phyloP scores from a whole-genome alignment of 164 flowering plant species.

The Vitis vinifera region DNA sequence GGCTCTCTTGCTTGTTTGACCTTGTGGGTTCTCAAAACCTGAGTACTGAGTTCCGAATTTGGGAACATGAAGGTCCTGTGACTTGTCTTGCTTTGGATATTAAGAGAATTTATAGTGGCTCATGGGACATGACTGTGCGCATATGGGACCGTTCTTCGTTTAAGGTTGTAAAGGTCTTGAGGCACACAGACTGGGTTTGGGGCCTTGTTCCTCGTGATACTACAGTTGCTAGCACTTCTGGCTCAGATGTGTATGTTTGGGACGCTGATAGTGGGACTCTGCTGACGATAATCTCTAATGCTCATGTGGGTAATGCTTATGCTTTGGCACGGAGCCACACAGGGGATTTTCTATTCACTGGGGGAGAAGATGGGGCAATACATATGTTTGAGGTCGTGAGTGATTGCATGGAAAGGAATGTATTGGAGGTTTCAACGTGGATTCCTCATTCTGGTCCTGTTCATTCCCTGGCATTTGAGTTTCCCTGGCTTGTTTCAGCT shows the following conservation, averaged over 20 bases:
- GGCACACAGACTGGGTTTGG: conserved; percentile 91
- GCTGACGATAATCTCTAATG: conserved; percentile 36
- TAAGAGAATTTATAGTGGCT: conserved; percentile 81
- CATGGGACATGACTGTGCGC: conserved; percentile 97
- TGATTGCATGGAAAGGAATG: conserved; percentile 10
- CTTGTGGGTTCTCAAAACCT: conserved; percentile 40
- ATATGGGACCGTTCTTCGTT: conserved; percentile 75
- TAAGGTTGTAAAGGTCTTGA: conserved; percentile 57
- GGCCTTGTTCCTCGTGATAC: conserved; percentile 65
- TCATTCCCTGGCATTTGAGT: conserved; percentile 83
- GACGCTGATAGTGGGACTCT: conserved; percentile 44
- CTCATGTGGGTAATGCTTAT: conserved; percentile 61
- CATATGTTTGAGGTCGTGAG: conserved; percentile 75
- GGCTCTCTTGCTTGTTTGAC: conserved; percentile 65
- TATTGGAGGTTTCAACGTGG: conserved; percentile 62
- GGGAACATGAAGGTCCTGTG: conserved; percentile 90
- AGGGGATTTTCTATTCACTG: conserved; percentile 82
- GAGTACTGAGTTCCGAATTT: conserved; percentile 56
- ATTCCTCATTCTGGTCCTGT: conserved; percentile 78
- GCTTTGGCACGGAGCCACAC: conserved; percentile 71
- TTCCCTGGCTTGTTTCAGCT: conserved; percentile 95
- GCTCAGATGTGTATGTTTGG: conserved; percentile 84
- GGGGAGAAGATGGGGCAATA: conserved; percentile 89
- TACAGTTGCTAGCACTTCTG: conserved; percentile 68
- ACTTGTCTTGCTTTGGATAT: conserved; percentile 81